These are phyloP conservation scores for Lepidium sativum DNA, from an alignment of 345 rosid genomes.

Conservation along the genomic window DNA sequence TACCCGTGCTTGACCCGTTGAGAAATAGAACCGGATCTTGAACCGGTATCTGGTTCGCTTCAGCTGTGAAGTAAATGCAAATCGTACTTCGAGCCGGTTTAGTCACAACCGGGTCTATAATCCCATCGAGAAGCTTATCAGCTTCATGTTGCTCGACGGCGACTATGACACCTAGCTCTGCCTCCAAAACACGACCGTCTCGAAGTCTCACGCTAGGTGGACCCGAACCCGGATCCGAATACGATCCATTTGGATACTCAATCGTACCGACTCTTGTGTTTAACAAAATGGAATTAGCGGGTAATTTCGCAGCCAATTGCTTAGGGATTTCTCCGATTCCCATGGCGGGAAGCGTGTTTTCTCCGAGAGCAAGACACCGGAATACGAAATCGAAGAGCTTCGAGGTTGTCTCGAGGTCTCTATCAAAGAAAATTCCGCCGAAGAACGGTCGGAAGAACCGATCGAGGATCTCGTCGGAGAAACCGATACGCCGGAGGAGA, in stretches of 20 bases:
- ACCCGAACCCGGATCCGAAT: conserved; percentile 18
- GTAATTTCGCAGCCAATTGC: conserved; percentile 54
- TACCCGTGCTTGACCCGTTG: conserved; percentile 68
- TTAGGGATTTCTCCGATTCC: conserved; percentile 76
- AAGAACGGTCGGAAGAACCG: conserved; percentile 80
- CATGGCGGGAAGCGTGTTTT: conserved; percentile 67
- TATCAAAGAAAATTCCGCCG: conserved; percentile 87
- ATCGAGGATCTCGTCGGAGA: conserved; percentile 49
- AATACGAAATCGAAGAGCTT: conserved; percentile 75
- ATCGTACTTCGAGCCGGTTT: conserved; percentile 60
- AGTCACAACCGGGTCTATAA: conserved; percentile 16
- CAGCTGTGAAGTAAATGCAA: conserved; percentile 67
- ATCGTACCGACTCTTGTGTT: conserved; percentile 52
- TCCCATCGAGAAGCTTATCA: conserved; percentile 49
- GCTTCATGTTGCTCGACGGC: conserved; percentile 80
- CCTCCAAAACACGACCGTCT: conserved; percentile 41
- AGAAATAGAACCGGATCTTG: conserved; percentile 66
- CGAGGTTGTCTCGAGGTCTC: conserved; percentile 68
- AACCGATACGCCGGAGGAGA: conserved; percentile 46
- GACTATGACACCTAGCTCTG: conserved; percentile 57
- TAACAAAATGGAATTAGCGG: conserved; percentile 40
- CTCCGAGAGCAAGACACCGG: conserved; percentile 89
- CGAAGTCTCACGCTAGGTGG: conserved; percentile 38
- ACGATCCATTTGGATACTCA: conserved; percentile 26
- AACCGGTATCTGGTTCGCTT: conserved; percentile 44